Conservation (phyloP, 768 basidiomycete genomes). For the Phlebiopsis gigantea region DNA sequence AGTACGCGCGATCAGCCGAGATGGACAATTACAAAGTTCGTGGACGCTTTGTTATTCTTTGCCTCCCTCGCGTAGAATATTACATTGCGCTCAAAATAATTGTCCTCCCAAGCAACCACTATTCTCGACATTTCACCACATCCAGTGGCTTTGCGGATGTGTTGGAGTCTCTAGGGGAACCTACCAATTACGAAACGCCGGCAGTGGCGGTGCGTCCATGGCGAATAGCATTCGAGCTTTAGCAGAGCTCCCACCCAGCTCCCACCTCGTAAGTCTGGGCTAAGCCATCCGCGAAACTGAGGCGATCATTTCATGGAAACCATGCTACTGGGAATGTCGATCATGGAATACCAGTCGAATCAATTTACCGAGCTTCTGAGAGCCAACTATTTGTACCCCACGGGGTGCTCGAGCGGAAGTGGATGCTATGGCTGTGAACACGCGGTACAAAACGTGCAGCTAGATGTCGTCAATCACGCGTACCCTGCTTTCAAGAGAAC, state of each 20-base stretch:
- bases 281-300: background rate
- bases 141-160: background rate
- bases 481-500: no score
- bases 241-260: background rate
- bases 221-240: background rate
- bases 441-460: background rate
- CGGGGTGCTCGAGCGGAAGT: background rate
- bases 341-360: background rate
- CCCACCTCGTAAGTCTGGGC: background rate
- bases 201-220: background rate
- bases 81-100: background rate
- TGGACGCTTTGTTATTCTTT: background rate
- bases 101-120: background rate
- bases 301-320: background rate
- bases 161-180: constrained; percentile 1
- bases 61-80: background rate
- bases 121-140: background rate
- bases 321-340: background rate
- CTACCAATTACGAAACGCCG: background rate
- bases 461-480: background rate
- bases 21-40: background rate
- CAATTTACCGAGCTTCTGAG: background rate
- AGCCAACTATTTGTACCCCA: background rate
- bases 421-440: background rate
- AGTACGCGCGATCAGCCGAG: background rate